Percentiles rank a stretch among this genome's conserved stretches.
Conservation (phyloP, 2,329 filamentous ascomycete species). For the Xylariaceae sp. region DNA sequence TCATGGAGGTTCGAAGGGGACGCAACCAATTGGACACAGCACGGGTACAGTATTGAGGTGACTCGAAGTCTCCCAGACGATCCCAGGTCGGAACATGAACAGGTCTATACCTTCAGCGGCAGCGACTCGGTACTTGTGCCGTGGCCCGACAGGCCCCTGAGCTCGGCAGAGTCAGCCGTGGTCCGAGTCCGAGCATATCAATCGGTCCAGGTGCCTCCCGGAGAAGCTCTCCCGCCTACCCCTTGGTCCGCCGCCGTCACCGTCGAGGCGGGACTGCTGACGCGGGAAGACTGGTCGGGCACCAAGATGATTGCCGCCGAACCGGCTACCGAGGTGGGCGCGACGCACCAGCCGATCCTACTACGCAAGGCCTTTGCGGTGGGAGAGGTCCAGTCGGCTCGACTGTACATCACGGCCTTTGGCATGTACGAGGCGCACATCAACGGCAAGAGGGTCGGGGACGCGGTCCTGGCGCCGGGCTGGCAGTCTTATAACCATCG, state of each 20-base stretch:
- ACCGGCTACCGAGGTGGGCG: slow-evolving; percentile 18
- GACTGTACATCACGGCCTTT: slow-evolving; percentile 38
- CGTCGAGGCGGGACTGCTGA: slow-evolving; percentile 29
- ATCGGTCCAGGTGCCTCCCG: too few relatives aligned
- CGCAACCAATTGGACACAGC: slow-evolving; percentile 34
- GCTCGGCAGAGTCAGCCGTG: slow-evolving; percentile 22
- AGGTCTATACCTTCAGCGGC: slow-evolving; percentile 24
- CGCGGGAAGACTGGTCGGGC: slow-evolving; percentile 23
- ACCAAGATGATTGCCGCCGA: slow-evolving; percentile 25
- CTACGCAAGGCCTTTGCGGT: slow-evolving; percentile 29
- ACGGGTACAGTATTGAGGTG: slow-evolving; percentile 36
- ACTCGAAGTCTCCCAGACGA: slow-evolving; percentile 9
- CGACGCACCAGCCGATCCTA: slow-evolving; percentile 21
- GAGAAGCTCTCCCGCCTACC: slow-evolving; percentile 14
- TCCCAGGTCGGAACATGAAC: slow-evolving; percentile 1
- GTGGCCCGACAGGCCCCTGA: slow-evolving; percentile 33
- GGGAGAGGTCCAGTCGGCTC: slow-evolving; percentile 23
- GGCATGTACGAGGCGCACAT: slow-evolving; percentile 40
- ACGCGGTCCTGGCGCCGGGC: slow-evolving; percentile 38
- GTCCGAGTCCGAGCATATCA: slow-evolving; percentile 29
- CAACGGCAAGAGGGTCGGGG: slow-evolving; percentile 35
- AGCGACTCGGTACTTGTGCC: slow-evolving; percentile 32
- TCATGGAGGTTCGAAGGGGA: slow-evolving; percentile 38
- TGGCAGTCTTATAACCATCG: slow-evolving; percentile 44
- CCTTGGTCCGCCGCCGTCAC: slow-evolving; percentile 23